Evolutionary conservation across 257 asterid species (phyloP).

Genomic region (Ilex aquifolium): DNA sequence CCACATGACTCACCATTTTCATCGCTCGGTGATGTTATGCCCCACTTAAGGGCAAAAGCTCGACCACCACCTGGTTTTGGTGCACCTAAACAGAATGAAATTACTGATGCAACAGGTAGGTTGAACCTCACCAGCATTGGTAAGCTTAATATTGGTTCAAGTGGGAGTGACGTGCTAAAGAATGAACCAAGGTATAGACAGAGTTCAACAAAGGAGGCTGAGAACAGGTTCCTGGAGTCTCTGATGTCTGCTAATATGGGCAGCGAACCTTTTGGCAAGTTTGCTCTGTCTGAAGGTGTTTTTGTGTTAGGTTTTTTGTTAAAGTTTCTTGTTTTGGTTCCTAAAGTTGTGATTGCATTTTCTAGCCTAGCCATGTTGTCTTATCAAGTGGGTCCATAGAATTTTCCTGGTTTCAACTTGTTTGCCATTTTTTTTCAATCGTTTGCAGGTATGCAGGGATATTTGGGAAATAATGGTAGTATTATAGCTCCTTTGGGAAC

Average conservation of each 20-base stretch:
- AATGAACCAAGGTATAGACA: slow-evolving; percentile 49
- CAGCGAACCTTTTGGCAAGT: slow-evolving; percentile 44
- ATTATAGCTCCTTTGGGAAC: slow-evolving; percentile 41
- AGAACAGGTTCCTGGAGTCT: slow-evolving; percentile 81
- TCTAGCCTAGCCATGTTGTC: no score
- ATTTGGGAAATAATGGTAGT: not conserved
- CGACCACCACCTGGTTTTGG: slow-evolving; percentile 97
- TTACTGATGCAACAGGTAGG: slow-evolving; percentile 44
- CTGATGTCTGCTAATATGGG: slow-evolving; percentile 66
- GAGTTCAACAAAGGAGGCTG: slow-evolving; percentile 57
- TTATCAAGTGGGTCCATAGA: no score
- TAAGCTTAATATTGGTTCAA: slow-evolving; percentile 37
- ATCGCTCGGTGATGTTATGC: slow-evolving; percentile 93
- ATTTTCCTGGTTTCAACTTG: no score
- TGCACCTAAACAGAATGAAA: slow-evolving; percentile 63
- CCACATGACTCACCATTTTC: slow-evolving; percentile 65
- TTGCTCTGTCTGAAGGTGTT: slow-evolving; percentile 72
- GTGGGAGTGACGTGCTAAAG: slow-evolving; percentile 46
- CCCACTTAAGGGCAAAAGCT: slow-evolving; percentile 89
- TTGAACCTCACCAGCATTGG: slow-evolving; percentile 37
- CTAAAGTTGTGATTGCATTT: no score
- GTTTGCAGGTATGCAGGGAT: no score
- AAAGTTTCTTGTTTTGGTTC: no score
- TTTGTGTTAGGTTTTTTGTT: not conserved
- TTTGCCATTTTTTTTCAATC: no score